Percentiles rank a stretch among this genome's conserved stretches.
phyloP scores from a whole-genome alignment of 2,329 filamentous ascomycete genomes.

The Pseudogymnoascus sp. region DNA sequence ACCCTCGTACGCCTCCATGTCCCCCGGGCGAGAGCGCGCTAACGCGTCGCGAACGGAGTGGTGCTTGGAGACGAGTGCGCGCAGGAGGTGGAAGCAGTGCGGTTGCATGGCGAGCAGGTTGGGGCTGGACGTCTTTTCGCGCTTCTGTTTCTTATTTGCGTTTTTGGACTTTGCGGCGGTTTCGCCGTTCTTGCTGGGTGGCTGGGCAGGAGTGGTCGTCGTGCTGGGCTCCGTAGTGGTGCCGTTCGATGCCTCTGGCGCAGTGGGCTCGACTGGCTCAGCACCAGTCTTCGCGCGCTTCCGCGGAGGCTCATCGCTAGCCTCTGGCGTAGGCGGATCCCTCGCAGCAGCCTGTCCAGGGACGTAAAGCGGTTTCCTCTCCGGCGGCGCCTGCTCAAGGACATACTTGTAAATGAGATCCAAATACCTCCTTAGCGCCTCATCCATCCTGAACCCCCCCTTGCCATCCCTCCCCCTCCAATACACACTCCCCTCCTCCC shows the following conservation, averaged over 20 bases:
- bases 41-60: slow-evolving; percentile 81
- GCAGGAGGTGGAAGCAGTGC: slow-evolving; percentile 85
- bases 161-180: slow-evolving; percentile 26
- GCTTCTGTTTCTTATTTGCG: slow-evolving; percentile 33
- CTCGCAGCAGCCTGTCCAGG: slow-evolving; percentile 37
- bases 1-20: slow-evolving; percentile 68
- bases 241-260: slow-evolving; percentile 1
- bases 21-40: slow-evolving; percentile 57
- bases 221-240: slow-evolving; percentile 9
- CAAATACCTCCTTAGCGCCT: slow-evolving; percentile 77
- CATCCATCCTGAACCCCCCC: slow-evolving; percentile 83
- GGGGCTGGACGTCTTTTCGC: slow-evolving; percentile 33
- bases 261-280: slow-evolving; percentile 31
- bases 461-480: slow-evolving; percentile 73
- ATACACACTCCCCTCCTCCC: slow-evolving; percentile 67
- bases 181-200: background rate
- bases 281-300: slow-evolving; percentile 39
- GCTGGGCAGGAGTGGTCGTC: slow-evolving; percentile 29
- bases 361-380: slow-evolving; percentile 64
- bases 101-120: slow-evolving; percentile 80
- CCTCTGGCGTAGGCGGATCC: slow-evolving; percentile 27
- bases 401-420: slow-evolving; percentile 81
- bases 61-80: slow-evolving; percentile 71
- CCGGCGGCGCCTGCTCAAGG: slow-evolving; percentile 55
- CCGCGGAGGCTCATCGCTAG: slow-evolving; percentile 39